Evolutionary conservation across 2,329 filamentous ascomycete genomes (phyloP), one percentile per base, ranked within the genome.

Genomic region (Paecilomyces variotii): DNA sequence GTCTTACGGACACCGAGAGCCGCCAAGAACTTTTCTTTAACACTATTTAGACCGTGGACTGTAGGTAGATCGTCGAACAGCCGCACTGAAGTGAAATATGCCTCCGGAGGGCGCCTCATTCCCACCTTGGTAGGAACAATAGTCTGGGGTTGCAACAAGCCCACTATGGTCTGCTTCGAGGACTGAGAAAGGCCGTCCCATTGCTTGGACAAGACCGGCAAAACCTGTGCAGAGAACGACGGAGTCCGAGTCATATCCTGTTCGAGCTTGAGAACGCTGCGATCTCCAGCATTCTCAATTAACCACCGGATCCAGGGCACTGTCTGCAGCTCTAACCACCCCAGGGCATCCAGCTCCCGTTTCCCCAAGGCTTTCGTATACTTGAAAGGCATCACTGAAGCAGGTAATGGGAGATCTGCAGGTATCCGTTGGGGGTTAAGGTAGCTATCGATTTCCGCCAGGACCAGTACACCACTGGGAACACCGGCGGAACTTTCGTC

Each of bases 21-120:
- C 2, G 83, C 77, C 51, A 99, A 75, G 61, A 99, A 90, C 71
- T 95, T 97, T 53, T 97, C 93, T 70, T 97, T 97, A 11, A 97
- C 84, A 32, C 86, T 84, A 49, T 87, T 85, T 51, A 92, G 85
- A 11, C 84, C 85, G 63, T 87, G 84, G 1, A 97, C 86, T 11
- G 88, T 87, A 0, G 94, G 92, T 14, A 99, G 79, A 70, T 99
- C 94, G 61, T 97, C 91, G 68, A 99, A 99, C 0, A 99, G 79
- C 71, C 91, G 94, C 39, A 99, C 94, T n/a, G 85, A 88, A 1
- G 90, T 86, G 68, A 99, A 97, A 73, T 97, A 99, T 0, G 94
- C 87, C 63, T 97, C 91, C 2, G 79, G 77, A 3, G 94, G 94
- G 64, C 84, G 89, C 65, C 81, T 88, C 92, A 99, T 95, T 6